These are phyloP conservation scores for Pseudocercospora musae DNA, from an alignment of 2,329 filamentous ascomycete genomes.

Conservation along the genomic window DNA sequence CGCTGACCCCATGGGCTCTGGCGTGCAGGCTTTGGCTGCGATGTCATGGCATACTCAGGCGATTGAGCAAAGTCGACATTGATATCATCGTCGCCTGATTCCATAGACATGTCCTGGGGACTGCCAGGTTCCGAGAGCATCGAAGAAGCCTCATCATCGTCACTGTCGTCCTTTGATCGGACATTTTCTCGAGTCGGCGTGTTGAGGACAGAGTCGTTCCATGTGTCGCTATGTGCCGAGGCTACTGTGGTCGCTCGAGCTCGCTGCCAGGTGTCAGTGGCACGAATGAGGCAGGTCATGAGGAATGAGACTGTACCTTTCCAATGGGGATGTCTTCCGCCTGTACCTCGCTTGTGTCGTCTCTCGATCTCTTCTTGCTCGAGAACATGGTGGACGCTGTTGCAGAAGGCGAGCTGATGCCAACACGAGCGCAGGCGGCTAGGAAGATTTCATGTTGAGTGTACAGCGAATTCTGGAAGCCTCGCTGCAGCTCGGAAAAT, in stretches of 20 bases:
- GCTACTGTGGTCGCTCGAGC: slow-evolving; percentile 20
- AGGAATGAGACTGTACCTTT: slow-evolving; percentile 13
- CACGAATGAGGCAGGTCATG: neutral
- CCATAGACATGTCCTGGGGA: slow-evolving; percentile 29
- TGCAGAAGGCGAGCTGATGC: neutral
- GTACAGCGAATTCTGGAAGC: slow-evolving; percentile 3
- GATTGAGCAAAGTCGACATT: slow-evolving; percentile 26
- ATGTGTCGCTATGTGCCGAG: slow-evolving; percentile 16
- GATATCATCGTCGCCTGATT: slow-evolving; percentile 28
- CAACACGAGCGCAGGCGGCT: neutral
- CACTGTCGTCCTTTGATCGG: slow-evolving; percentile 33
- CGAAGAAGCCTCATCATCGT: slow-evolving; percentile 30
- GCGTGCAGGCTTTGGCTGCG: slow-evolving; percentile 3
- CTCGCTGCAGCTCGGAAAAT: neutral
- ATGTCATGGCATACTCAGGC: slow-evolving; percentile 15
- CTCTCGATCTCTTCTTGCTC: slow-evolving; percentile 19
- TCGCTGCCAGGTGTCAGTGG: slow-evolving; percentile 16
- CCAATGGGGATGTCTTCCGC: slow-evolving; percentile 12
- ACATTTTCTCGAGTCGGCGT: slow-evolving; percentile 23
- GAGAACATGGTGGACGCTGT: slow-evolving; percentile 12
- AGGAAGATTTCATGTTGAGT: slow-evolving; percentile 1
- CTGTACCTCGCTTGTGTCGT: slow-evolving; percentile 12
- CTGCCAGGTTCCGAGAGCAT: slow-evolving; percentile 34
- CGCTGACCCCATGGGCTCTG: slow-evolving; percentile 24
- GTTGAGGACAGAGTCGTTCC: slow-evolving; percentile 31